Conservation (phyloP, 192 early-diverging fungal genomes). For the Geranomyces variabilis region DNA sequence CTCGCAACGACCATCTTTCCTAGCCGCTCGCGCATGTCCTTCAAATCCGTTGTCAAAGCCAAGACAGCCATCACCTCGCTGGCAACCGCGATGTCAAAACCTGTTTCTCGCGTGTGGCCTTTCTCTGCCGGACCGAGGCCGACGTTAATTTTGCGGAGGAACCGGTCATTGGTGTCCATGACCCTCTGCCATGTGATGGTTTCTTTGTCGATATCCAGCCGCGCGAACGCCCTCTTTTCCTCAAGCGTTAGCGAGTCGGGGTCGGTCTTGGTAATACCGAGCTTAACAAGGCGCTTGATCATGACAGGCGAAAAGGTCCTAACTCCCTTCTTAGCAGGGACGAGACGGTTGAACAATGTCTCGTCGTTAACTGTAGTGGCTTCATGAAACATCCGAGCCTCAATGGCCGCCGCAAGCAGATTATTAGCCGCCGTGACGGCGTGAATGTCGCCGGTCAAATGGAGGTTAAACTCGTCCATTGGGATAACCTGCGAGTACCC, state of each 20-base stretch:
- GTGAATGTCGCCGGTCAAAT: constrained; percentile 98
- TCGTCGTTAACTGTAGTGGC: constrained; percentile 72
- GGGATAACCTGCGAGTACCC: constrained; percentile 99
- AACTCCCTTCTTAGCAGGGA: constrained; percentile 84
- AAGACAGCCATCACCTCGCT: constrained; percentile 98
- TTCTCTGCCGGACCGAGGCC: constrained; percentile 88
- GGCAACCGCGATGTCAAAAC: constrained; percentile 98
- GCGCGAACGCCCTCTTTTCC: constrained; percentile 78
- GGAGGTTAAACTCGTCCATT: constrained; percentile 99
- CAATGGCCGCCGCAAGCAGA: constrained; percentile 94
- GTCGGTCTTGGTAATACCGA: constrained; percentile 81
- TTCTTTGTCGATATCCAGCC: constrained; percentile 92
- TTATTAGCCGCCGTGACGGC: constrained; percentile 98
- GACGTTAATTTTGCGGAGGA: constrained; percentile 87
- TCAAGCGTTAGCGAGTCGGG: constrained; percentile 80
- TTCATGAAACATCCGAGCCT: constrained; percentile 98
- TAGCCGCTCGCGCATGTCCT: constrained; percentile 91
- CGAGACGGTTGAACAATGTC: constrained; percentile 87
- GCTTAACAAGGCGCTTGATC: constrained; percentile 73
- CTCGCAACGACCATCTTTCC: constrained; percentile 95
- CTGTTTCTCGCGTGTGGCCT: constrained; percentile 83
- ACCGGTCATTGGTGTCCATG: constrained; percentile 95
- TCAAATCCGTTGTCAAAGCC: constrained; percentile 85
- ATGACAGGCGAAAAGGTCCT: constrained; percentile 83
- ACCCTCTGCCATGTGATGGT: constrained; percentile 97